A percentile compares a stretch with the other conserved stretches of the same genome.
Evolutionary conservation across 257 asterid genomes (phyloP).

Genomic region (Ehretia macrophylla): DNA sequence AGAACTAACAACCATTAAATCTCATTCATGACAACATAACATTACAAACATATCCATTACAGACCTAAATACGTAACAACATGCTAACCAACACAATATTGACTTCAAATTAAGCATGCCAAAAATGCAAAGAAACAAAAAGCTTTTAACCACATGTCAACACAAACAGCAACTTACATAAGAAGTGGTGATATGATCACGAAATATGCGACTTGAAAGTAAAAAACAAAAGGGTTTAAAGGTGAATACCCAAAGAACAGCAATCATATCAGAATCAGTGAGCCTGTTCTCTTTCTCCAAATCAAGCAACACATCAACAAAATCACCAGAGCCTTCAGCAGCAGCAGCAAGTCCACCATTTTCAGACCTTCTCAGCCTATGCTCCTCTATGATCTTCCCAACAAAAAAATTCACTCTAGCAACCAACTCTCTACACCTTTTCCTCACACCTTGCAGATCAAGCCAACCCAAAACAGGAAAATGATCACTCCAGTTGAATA

Average conservation of each 20-base stretch:
- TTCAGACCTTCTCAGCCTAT: constrained; percentile 32
- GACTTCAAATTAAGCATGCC: too few species aligned
- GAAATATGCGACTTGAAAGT: background rate
- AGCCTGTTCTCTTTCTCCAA: constrained; percentile 55
- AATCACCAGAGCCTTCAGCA: constrained; percentile 39
- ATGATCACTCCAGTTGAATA: constrained; percentile 79
- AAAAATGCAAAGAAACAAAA: too few species aligned
- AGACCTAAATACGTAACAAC: too few species aligned
- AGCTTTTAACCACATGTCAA: too few species aligned
- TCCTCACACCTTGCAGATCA: constrained; percentile 69
- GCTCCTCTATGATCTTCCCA: constrained; percentile 56
- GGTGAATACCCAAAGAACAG: constrained; percentile 69
- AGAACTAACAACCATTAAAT: too few species aligned
- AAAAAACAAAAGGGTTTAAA: background rate
- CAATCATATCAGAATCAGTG: constrained; percentile 64
- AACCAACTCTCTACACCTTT: constrained; percentile 46
- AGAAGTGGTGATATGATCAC: too few species aligned
- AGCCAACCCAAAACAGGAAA: constrained; percentile 62
- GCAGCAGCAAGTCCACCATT: background rate
- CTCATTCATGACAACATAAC: too few species aligned
- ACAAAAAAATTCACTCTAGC: constrained; percentile 48
- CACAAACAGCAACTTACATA: too few species aligned
- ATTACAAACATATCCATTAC: too few species aligned
- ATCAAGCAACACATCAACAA: constrained; percentile 72
- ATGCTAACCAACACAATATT: background rate